Conservation (phyloP, 2,329 filamentous ascomycete species). For the Fusarium poae region DNA sequence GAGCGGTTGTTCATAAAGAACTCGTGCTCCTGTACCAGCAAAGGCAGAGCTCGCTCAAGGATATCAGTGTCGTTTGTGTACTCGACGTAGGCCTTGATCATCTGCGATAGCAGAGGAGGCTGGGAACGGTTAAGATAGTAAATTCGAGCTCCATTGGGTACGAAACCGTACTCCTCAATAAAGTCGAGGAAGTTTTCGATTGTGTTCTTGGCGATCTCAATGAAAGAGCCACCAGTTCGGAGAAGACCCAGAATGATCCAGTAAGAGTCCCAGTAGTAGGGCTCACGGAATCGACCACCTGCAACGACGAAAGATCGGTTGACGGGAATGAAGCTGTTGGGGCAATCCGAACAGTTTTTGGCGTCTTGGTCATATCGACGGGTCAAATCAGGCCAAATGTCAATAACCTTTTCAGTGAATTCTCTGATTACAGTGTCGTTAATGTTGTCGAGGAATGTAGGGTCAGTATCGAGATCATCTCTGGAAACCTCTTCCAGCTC, state of each 20-base stretch:
- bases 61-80: conserved; percentile 74
- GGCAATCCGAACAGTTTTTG: conserved; percentile 69
- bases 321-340: conserved; percentile 74
- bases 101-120: conserved; percentile 74
- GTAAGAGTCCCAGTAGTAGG: conserved; percentile 79
- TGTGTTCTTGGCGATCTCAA: conserved; percentile 73
- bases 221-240: conserved; percentile 73
- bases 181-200: conserved; percentile 79
- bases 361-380: conserved; percentile 66
- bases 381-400: conserved; percentile 77
- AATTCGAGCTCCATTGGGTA: conserved; percentile 75
- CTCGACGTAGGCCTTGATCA: conserved; percentile 74
- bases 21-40: conserved; percentile 72
- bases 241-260: conserved; percentile 76
- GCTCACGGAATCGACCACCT: conserved; percentile 77
- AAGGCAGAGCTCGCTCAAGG: conserved; percentile 70
- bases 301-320: conserved; percentile 78
- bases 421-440: conserved; percentile 70
- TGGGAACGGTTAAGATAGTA: conserved; percentile 79
- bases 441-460: conserved; percentile 69
- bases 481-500: conserved; percentile 69
- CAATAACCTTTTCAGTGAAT: conserved; percentile 73
- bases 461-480: conserved; percentile 66
- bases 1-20: conserved; percentile 74
- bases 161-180: conserved; percentile 73